Base-by-base conservation (phyloP, 2,329 filamentous ascomycete genomes). In the Botrytis tulipae region DNA sequence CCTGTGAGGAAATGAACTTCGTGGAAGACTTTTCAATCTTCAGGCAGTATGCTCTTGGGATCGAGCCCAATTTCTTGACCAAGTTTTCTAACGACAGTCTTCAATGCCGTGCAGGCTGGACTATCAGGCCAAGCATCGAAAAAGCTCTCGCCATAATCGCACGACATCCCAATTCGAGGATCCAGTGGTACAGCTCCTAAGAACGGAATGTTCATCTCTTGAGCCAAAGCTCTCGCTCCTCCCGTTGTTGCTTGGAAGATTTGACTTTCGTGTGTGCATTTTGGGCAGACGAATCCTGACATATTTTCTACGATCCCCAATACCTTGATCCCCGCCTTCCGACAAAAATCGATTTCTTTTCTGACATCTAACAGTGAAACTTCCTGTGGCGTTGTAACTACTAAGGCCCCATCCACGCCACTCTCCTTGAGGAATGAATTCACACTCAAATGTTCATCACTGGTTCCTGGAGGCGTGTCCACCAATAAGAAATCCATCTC, bases 331-430 rank as follows among this genome's bases (percentile, higher is more conserved):
- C 93, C 94, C 0, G 96, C 96, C 84, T 99, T 99, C 74, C 91
- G 87, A 83, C 97, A 99, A 81, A 99, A 99, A 80, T 99, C 95
- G 74, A 99, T 95, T 83, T 99, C 96, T 84, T 98, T 98, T 77
- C 96, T 87, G 20, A 99, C 96, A 81, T 99, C 96, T 62, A 99
- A 86, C 71, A 99, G 85, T 2, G 92, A 89, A 29, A 98, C 94
- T 83, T 99, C 97, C 82, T 99, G 96, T 2, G 96, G 96, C 9
- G 96, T 99, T 0, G 95, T 97, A 44, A 99, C 92, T 73, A 99
- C 86, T 12, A 99, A 92, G 0, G 97, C 96, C 29, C 96, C 96
- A 80, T 97, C 94, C 29, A 99, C 94, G 1, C 95, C 94, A 74
- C 92, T 94, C 80, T 97, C 94, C 78, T 94, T 95, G 66, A 99